Base-by-base conservation (phyloP, 2,329 filamentous ascomycete genomes). In the Huntiella abstrusa region DNA sequence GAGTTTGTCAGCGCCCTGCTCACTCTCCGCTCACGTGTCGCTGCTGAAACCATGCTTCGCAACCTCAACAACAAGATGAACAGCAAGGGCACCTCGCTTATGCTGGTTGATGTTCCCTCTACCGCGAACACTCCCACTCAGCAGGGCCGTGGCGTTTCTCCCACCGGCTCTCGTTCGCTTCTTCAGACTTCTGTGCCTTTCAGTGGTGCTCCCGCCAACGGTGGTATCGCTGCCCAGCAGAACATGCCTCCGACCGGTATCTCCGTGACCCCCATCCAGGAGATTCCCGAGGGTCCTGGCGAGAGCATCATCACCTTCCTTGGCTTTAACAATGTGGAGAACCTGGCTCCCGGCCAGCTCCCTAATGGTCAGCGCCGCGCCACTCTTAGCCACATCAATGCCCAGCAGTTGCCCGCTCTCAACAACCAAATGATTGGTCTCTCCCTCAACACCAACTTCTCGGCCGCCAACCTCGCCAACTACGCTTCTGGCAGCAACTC, bases 181-280 rank as follows among this genome's bases (percentile, higher is more conserved):
- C 35, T 45, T 4, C 37, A 38, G 13, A 36, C 48, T 13, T 41
- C 39, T 22, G 45, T 43, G 19, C 43, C 48, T 22, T 49, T 46
- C 45, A 41, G 43, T 36, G 33, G 40, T 5, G 43, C 45, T 3
- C 48, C 40, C 13, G 43, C 28, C 54, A 58, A 58, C 16, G 74
- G 70, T 33, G 71, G 78, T 53, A 65, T 86, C n/a, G 66, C 85
- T 40, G 79, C 80, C 49, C 73, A 75, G 2, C 64, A 85, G 43
- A 86, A 86, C 59, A 79, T 73, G 52, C 74, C 80, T 54, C 58
- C 58, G 13, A 74, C 70, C 32, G 72, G 78, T 53, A 65, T 86
- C 12, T 66, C 86, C 39, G 80, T 80, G 48, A 77, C 85, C 46
- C 75, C 80, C 0, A 41, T 46, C 13, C 34, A 43, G 39, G 33